phyloP scores from a whole-genome alignment of 2,329 filamentous ascomycete species.

The Botrytis aclada region DNA sequence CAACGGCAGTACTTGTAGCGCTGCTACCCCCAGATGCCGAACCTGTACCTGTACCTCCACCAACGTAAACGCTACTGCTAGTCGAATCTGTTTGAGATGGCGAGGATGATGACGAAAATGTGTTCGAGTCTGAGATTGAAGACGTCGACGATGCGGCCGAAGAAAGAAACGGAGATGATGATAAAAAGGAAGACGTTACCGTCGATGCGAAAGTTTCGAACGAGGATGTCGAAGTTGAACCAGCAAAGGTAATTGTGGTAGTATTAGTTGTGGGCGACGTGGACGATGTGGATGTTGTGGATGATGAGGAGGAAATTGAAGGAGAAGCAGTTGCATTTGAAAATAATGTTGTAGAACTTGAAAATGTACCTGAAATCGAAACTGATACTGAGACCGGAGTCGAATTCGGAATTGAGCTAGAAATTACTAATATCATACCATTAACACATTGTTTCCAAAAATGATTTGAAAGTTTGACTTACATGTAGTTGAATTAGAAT shows the following conservation, averaged over 20 bases:
- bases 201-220: conserved; percentile 19
- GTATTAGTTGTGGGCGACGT: conserved; percentile 21
- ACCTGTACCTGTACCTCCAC: conserved; percentile 19
- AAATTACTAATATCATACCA: conserved; percentile 34
- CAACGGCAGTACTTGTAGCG: conserved; percentile 26
- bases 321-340: conserved; percentile 17
- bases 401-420: conserved; percentile 28
- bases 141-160: conserved; percentile 20
- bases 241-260: neutral
- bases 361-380: conserved; percentile 25
- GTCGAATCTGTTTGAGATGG: conserved; percentile 17
- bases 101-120: conserved; percentile 12
- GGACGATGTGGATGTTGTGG: conserved; percentile 15
- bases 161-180: conserved; percentile 7
- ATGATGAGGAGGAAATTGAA: conserved; percentile 23
- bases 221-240: conserved; percentile 19
- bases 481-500: conserved; percentile 37
- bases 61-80: conserved; percentile 20
- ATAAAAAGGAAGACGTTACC: conserved; percentile 18
- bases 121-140: conserved; percentile 4
- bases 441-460: conserved; percentile 14
- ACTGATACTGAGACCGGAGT: neutral
- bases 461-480: conserved; percentile 21
- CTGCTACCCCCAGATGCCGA: conserved; percentile 6
- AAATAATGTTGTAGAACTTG: conserved; percentile 20